Evolutionary conservation across 208 protist genomes (phyloP).

Genomic region (Sergeia podlipaevii): DNA sequence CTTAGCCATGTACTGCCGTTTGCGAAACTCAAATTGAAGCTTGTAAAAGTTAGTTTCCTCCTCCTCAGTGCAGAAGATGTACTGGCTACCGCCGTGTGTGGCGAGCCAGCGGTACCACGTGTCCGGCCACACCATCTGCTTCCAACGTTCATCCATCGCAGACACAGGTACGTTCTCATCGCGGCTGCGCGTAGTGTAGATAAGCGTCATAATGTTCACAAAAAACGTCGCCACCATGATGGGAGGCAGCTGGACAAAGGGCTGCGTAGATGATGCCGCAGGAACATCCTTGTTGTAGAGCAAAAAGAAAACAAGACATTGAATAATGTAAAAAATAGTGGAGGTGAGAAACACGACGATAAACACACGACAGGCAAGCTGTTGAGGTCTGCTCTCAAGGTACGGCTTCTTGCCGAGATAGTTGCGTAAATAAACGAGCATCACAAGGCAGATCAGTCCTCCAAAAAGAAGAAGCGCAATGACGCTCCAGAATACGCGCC

Average conservation of each 20-base stretch:
- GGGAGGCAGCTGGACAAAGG: conserved; percentile 62
- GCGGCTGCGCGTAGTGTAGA: conserved; percentile 75
- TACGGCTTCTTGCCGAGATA: conserved; percentile 82
- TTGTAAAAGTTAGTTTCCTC: conserved; percentile 77
- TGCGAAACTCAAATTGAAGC: conserved; percentile 63
- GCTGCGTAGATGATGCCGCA: conserved; percentile 29
- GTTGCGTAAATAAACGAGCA: conserved; percentile 56
- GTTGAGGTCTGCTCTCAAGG: conserved; percentile 76
- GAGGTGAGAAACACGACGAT: conserved; percentile 50
- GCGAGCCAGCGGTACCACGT: conserved; percentile 82
- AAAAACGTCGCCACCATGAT: conserved; percentile 67
- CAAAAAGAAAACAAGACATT: conserved; percentile 42
- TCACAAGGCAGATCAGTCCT: conserved; percentile 34
- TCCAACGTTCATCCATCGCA: conserved; percentile 74
- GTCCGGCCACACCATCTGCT: conserved; percentile 82
- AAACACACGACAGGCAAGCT: conserved; percentile 83
- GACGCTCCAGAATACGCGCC: conserved; percentile 24
- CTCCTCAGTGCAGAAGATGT: conserved; percentile 76
- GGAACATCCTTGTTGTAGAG: conserved; percentile 30
- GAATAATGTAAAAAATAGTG: conserved; percentile 49
- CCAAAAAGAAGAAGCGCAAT: conserved; percentile 42
- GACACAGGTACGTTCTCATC: conserved; percentile 53
- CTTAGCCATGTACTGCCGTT: conserved; percentile 54
- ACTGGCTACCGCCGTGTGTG: conserved; percentile 86
- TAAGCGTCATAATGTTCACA: conserved; percentile 82